phyloP scores from a whole-genome alignment of 2,329 filamentous ascomycete genomes.

The Leptographium galeiforme region DNA sequence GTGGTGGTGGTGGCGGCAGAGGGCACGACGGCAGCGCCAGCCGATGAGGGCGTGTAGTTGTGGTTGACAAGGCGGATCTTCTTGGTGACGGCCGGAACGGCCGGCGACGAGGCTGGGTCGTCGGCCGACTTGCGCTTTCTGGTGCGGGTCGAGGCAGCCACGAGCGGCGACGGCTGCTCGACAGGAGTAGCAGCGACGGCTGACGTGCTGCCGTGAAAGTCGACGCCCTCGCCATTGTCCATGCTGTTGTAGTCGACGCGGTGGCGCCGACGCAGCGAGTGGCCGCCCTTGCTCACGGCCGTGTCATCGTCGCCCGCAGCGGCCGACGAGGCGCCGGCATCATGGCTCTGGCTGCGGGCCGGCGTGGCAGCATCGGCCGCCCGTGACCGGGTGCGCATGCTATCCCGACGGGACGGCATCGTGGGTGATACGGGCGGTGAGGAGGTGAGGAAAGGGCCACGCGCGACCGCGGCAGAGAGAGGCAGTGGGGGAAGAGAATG shows the following conservation, averaged over 20 bases:
- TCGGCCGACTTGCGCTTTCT: slow-evolving; percentile 16
- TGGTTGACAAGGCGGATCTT: slow-evolving; percentile 21
- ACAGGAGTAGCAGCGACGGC: slow-evolving; percentile 18
- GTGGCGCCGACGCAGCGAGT: slow-evolving; percentile 42
- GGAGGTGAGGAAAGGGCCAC: slow-evolving; percentile 21
- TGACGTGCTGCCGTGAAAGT: slow-evolving; percentile 5
- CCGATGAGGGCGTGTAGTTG: not conserved
- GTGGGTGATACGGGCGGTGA: slow-evolving; percentile 19
- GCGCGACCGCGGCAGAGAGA: not conserved
- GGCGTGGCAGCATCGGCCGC: slow-evolving; percentile 25
- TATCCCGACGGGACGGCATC: slow-evolving; percentile 10
- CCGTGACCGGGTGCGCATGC: slow-evolving; percentile 28
- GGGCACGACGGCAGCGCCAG: not conserved
- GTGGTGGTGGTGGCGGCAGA: not conserved
- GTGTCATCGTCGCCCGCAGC: slow-evolving; percentile 11
- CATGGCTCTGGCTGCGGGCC: slow-evolving; percentile 23
- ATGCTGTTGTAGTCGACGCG: slow-evolving; percentile 45
- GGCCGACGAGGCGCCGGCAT: slow-evolving; percentile 20
- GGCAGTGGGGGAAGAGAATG: not conserved
- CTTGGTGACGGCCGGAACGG: slow-evolving; percentile 11
- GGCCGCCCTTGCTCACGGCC: slow-evolving; percentile 38
- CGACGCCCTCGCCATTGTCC: slow-evolving; percentile 29
- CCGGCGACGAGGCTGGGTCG: slow-evolving; percentile 18
- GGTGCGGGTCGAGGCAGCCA: slow-evolving; percentile 16
- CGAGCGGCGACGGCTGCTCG: not conserved